Evolutionary conservation across 2,329 filamentous ascomycete genomes (phyloP), one percentile per base, ranked within the genome.

Genomic region (Trichoderma endophyticum): DNA sequence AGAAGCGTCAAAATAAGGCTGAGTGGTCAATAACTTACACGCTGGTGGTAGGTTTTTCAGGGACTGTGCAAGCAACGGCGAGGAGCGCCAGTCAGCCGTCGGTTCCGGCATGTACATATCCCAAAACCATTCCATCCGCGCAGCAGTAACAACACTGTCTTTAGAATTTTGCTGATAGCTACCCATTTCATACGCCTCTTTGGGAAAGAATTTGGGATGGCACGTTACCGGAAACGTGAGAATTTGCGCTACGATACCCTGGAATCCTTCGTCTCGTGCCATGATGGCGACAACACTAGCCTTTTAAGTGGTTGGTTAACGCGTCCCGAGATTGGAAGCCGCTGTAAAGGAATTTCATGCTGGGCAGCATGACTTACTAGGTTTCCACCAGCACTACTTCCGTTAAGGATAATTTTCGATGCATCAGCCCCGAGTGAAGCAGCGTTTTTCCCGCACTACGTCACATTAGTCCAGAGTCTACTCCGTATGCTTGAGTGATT

Each of bases 381-480:
- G 36, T 80, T 80, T 21, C 74, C 80, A 15, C 82, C 81, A 1
- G 81, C 80, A 70, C 80, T 82, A 30, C 78, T 78, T 26, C 82
- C 82, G 6, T 75, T 76, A 28, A 83, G 71, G 57, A 83, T 79
- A 26, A 82, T 80, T 71, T 77, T 80, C 57, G 81, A 78, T 0
- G 79, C 75, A 72, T 82, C 73, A 32, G 78, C 75, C n/a, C 78
- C 78, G 1, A 83, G 78, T 15, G n/a, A 61, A 21, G 18, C 32
- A 39, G 39, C 15, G 15, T 43, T 43, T 43, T n/a, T 43, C 15
- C 39, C 15, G 39, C 39, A 43, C 36, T 43, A 43, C 15, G 7
- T 43, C 15, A 43, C 36, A 2, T 43, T 18, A 43, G 15, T 18
- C 15, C 36, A 43, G 36, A 43, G 15, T 43, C 36, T 43, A 21